Conservation (phyloP, 1,284 basidiomycete genomes). For the Hortiboletus rubellus region DNA sequence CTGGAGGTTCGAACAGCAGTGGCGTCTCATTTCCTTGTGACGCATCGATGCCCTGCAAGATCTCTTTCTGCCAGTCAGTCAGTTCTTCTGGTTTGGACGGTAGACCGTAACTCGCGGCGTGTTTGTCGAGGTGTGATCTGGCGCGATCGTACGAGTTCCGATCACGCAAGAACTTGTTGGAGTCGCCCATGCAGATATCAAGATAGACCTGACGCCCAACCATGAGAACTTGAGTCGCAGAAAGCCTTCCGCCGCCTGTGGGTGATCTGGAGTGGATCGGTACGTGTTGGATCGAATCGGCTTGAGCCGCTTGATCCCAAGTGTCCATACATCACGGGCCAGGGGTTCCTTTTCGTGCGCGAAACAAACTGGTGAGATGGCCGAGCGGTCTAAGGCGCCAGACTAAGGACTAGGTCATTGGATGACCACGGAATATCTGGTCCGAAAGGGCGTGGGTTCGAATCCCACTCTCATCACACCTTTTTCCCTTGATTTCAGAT, state of each 20-base stretch:
- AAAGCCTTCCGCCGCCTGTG: not conserved
- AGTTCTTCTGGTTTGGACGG: constrained; percentile 37
- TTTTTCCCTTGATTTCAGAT: not conserved
- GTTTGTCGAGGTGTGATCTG: constrained; percentile 39
- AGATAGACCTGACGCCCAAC: constrained; percentile 34
- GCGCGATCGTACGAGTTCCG: constrained; percentile 32
- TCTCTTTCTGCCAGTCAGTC: constrained; percentile 43
- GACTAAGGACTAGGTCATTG: constrained; percentile 52
- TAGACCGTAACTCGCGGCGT: constrained; percentile 43
- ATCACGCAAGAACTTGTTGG: constrained; percentile 13
- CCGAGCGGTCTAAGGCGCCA: constrained; percentile 67
- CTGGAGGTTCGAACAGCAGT: constrained; percentile 39
- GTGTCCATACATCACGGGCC: not conserved
- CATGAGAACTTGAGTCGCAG: constrained; percentile 2
- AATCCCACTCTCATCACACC: constrained; percentile 58
- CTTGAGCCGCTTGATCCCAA: not conserved
- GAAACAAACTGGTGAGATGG: constrained; percentile 6
- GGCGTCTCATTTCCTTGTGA: constrained; percentile 32
- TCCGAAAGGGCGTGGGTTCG: constrained; percentile 68
- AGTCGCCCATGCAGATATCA: constrained; percentile 44
- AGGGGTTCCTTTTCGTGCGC: not conserved
- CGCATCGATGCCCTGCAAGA: constrained; percentile 43
- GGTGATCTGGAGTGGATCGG: not conserved
- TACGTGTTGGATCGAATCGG: not conserved
- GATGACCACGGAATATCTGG: constrained; percentile 45